Base-by-base conservation (phyloP, 2,329 filamentous ascomycete genomes). In the Pseudogymnoascus sp. region DNA sequence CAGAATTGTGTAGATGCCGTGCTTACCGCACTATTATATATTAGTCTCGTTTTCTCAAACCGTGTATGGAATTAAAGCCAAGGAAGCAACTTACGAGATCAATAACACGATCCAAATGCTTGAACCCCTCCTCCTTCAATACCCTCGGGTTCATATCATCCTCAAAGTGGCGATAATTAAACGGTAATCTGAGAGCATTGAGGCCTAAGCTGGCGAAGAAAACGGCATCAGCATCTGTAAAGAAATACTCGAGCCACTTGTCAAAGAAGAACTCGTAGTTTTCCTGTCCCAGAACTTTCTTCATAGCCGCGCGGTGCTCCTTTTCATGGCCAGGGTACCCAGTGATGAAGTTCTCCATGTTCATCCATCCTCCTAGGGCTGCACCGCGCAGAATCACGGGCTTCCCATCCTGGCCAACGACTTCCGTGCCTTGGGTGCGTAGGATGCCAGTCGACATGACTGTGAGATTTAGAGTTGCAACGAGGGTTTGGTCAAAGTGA, bases 241-340 rank as follows among this genome's bases (percentile, higher is more conserved):
- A 80, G 72, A 79, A 79, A 65, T 79, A 75, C 37, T 78, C 71
- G 4, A 79, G 70, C 68, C 74, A 77, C 60, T 73, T 74, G 65
- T 80, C 76, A 67, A 80, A 79, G 71, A 80, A 79, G 70, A 74
- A 79, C 33, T 78, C 73, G 63, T 77, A 77, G 63, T 77, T 78
- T 59, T 79, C 73, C 24, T 70, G 62, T 0, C 78, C 78, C 1
- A 80, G 69, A 6, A 75, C 75, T 57, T 74, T 73, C 10, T 73
- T 70, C 74, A 80, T 76, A 1, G 77, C 73, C 2, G 73, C 73
- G 4, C 78, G 75, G 58, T 78, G 74, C 61, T 78, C 72, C 13
- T 70, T 72, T 67, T 80, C 78, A 63, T 78, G 77, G 31, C 75
- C 78, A 9, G 78, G 73, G 61, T 75, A 80, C 31, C 78, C 78